Percentiles rank a stretch among this genome's conserved stretches.
Evolutionary conservation across 257 asterid species (phyloP).

Genomic region (Nicotiana tomentosiformis): DNA sequence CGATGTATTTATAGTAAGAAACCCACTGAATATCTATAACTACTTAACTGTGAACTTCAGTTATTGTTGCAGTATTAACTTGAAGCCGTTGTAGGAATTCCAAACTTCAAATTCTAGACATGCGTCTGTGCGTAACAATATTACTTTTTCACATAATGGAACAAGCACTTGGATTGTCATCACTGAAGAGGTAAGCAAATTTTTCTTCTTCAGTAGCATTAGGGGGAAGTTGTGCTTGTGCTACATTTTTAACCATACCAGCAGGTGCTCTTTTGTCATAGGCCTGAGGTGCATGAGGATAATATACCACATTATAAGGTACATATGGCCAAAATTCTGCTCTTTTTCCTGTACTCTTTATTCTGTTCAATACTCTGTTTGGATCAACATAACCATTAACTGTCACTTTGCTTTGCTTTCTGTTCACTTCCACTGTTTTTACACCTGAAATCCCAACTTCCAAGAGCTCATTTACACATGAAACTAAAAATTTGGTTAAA

Average conservation of each 20-base stretch:
- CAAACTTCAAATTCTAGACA: not conserved
- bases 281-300: slow-evolving; percentile 55
- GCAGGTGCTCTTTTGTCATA: slow-evolving; percentile 80
- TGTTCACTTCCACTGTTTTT: slow-evolving; percentile 49
- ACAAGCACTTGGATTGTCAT: slow-evolving; percentile 81
- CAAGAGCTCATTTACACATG: too few relatives aligned
- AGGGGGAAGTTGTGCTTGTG: slow-evolving; percentile 36
- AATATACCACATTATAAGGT: slow-evolving; percentile 53
- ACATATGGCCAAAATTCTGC: slow-evolving; percentile 85
- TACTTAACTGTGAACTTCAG: too few relatives aligned
- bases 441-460: slow-evolving; percentile 37
- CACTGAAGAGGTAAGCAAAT: slow-evolving; percentile 56
- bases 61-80: too few relatives aligned
- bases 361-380: slow-evolving; percentile 54
- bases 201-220: slow-evolving; percentile 44
- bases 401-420: slow-evolving; percentile 59
- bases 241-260: slow-evolving; percentile 52
- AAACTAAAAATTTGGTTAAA: too few relatives aligned
- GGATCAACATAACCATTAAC: slow-evolving; percentile 68
- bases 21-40: not conserved
- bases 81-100: too few relatives aligned
- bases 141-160: slow-evolving; percentile 46
- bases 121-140: fast-evolving
- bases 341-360: slow-evolving; percentile 68
- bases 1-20: not conserved